Percentiles rank a stretch among this genome's conserved stretches.
phyloP scores from a whole-genome alignment of 257 asterid genomes.

The Scutellaria barbata region DNA sequence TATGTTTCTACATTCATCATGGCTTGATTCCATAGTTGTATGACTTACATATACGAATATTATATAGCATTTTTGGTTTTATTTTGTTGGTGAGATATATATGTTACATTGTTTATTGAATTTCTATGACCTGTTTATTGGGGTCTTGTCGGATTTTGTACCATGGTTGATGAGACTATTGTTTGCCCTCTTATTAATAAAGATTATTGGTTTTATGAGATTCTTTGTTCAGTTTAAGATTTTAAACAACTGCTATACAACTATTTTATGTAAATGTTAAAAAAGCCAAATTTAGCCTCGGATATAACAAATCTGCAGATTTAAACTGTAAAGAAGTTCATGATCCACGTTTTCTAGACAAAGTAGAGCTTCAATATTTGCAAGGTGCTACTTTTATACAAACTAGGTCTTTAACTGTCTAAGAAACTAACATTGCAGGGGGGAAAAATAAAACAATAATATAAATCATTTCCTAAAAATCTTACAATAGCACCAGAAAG shows the following conservation, averaged over 20 bases:
- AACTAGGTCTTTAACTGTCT: neutral
- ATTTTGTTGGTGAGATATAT: neutral
- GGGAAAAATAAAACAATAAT: constrained; percentile 1
- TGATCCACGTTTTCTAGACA: neutral
- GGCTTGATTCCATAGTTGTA: constrained; percentile 23
- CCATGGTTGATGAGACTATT: constrained; percentile 32
- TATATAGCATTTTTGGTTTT: no score
- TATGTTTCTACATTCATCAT: constrained; percentile 41
- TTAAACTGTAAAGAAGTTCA: neutral
- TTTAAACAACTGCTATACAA: neutral
- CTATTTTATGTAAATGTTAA: neutral
- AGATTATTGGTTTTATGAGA: constrained; percentile 21
- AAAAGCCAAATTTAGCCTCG: neutral
- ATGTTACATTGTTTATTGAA: constrained; percentile 41
- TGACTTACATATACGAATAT: constrained; percentile 7
- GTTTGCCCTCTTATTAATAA: constrained; percentile 39
- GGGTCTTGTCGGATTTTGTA: constrained; percentile 50
- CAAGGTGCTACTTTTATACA: constrained; percentile 30
- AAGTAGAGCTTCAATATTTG: neutral
- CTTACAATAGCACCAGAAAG: neutral
- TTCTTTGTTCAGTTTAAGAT: neutral
- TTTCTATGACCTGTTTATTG: constrained; percentile 36
- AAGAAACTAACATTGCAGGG: constrained; percentile 2
- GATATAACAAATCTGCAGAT: neutral
- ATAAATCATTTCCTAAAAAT: constrained; percentile 17